phyloP scores from a whole-genome alignment of 257 asterid species.

The Nicotiana obtusifolia region DNA sequence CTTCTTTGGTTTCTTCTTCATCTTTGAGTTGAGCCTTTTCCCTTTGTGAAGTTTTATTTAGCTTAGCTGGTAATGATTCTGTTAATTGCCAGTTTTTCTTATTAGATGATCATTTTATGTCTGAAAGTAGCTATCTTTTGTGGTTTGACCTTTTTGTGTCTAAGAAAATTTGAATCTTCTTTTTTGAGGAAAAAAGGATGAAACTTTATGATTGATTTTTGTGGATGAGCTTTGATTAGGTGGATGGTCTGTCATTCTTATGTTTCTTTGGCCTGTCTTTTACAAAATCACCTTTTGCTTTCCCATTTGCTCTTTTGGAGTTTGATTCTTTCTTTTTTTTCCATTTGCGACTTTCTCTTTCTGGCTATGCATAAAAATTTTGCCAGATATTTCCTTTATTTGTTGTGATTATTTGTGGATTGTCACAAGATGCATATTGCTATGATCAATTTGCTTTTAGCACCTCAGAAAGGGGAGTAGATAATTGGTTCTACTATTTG shows the following conservation, averaged over 20 bases:
- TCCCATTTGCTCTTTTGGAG: conserved; percentile 28
- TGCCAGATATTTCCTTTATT: conserved; percentile 5
- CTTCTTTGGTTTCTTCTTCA: not conserved
- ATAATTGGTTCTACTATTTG: not conserved
- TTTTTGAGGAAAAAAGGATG: conserved; percentile 19
- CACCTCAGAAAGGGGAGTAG: not conserved
- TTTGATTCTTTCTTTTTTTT: conserved; percentile 28
- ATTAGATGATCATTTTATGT: not conserved
- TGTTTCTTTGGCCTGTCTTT: not conserved
- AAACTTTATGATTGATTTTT: conserved; percentile 20
- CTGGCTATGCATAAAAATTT: not conserved
- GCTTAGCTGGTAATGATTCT: not conserved
- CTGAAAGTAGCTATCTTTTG: not conserved
- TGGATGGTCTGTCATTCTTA: conserved; percentile 3
- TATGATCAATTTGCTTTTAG: not conserved
- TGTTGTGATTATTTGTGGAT: not conserved
- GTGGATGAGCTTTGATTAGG: conserved; percentile 10
- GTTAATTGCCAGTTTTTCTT: not conserved
- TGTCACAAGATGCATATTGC: not conserved
- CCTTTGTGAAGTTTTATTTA: not conserved
- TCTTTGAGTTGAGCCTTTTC: not conserved
- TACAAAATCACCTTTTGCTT: conserved; percentile 12
- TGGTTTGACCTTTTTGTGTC: conserved; percentile 22
- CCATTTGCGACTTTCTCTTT: conserved; percentile 20
- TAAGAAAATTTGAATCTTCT: not conserved